Conservation (phyloP, 2,329 filamentous ascomycete species). For the Myriosclerotinia curreyana region DNA sequence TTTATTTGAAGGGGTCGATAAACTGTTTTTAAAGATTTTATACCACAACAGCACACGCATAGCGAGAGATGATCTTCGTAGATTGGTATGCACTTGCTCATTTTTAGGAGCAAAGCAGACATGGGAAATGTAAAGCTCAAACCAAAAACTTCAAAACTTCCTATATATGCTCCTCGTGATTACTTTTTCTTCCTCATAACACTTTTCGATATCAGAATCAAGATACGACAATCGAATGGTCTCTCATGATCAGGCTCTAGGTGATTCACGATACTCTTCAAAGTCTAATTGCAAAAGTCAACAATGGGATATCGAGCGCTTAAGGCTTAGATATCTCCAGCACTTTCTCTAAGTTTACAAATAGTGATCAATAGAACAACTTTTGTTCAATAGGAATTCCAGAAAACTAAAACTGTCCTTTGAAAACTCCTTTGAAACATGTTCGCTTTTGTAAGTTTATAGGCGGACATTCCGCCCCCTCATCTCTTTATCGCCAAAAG, state of each 20-base stretch:
- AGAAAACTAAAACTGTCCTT: too few relatives aligned
- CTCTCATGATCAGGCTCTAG: not conserved
- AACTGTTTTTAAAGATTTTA: slow-evolving; percentile 19
- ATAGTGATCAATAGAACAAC: too few relatives aligned
- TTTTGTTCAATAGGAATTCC: too few relatives aligned
- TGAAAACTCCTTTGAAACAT: too few relatives aligned
- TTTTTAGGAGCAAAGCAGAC: slow-evolving; percentile 11
- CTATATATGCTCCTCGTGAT: not conserved
- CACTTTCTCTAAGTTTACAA: too few relatives aligned
- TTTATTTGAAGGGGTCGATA: slow-evolving; percentile 16
- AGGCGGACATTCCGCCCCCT: too few relatives aligned
- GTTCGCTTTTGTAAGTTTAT: too few relatives aligned
- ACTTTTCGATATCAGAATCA: not conserved
- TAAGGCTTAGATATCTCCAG: not conserved
- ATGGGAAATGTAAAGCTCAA: slow-evolving; percentile 7
- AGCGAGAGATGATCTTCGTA: slow-evolving; percentile 11
- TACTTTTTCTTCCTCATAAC: not conserved
- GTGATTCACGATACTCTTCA: not conserved
- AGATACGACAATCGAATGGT: not conserved
- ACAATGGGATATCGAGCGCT: not conserved
- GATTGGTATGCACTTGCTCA: slow-evolving; percentile 9
- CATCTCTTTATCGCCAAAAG: not conserved
- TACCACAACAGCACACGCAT: slow-evolving; percentile 18
- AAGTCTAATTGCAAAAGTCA: not conserved
- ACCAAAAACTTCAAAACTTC: not conserved